Base-by-base conservation (phyloP, 2,329 filamentous ascomycete genomes). In the Graphilbum ipis-grandicollis region DNA sequence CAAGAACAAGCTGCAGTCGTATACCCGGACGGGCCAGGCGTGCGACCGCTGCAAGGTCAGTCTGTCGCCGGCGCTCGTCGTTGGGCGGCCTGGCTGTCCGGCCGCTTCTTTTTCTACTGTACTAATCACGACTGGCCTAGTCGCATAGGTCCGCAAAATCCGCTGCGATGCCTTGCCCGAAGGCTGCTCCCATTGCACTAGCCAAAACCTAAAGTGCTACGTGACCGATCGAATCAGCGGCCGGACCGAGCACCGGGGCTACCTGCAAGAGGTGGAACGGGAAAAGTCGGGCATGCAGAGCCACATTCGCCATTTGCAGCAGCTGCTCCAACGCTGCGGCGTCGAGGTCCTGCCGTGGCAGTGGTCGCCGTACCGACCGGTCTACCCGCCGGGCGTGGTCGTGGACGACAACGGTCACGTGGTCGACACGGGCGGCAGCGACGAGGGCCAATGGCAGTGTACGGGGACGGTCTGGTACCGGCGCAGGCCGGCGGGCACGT, bases 141-240 rank as follows among this genome's bases (percentile, higher is more conserved):
- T 22, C 8, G 19, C 3, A 15, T 22, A 83, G 79, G 66, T 84
- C 40, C 74, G 84, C 47, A 93, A 93, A 58, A 92, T 92, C 48
- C 74, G 81, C 51, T 92, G 84, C 63, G 84, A 92, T 60, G 78
- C 75, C 37, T 65, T 79, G 30, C 73, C 79, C 23, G 77, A 81
- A 46, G 84, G 82, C 43, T 93, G 84, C 58, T 82, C 80, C 43
- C 79, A 82, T 48, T 93, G 84, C 59, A 61, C 72, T 47, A 75
- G 79, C 55, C 79, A 81, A 52, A 75, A 73, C 44, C 72, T 79
- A 47, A 71, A 81, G 50, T 93, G 84, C 58, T 77, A 72, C 57
- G 85, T 85, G 37, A 93, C 84, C 40, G 84, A 93, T 55, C 75
- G 84, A 47, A 83, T 90, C 50, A 86, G 81, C 4, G 81, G 83